Base-by-base conservation (phyloP, 352 stramenopile species). In the Pythium utonaiense region DNA sequence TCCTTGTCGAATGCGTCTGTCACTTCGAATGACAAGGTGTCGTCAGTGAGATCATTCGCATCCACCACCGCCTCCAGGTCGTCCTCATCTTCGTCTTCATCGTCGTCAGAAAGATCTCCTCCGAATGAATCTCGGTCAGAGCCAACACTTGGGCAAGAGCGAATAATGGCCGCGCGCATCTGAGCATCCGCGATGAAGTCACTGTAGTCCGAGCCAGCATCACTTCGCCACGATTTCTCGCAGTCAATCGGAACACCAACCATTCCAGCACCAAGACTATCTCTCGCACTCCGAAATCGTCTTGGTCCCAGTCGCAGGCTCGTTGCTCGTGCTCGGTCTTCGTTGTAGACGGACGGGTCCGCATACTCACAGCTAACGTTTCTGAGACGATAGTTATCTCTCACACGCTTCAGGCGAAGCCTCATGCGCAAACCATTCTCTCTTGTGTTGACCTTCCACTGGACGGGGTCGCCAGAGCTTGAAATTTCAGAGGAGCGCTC, bases 351-450 rank as follows among this genome's bases (percentile, higher is more conserved):
- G 17, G 71, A 77, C 5, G 71, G 73, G 6, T 67, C 74, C 14
- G 70, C 66, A 21, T 68, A 86, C 53, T 91, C 80, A 28, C 71
- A 88, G 33, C 79, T 93, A 3, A 89, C 41, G 53, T 83, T 90
- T 34, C 79, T 66, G 24, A 84, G 55, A n/a, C 79, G 80, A 41
- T 86, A 89, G 38, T 85, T 77, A 42, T 88, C 75, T 10, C 70
- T 69, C 31, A 90, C 80, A 30, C 60, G 67, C 48, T 92, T 94
- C 25, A 94, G 53, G 3, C 71, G 65, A 31, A 95, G 64, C 24
- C 83, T 76, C 81, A 95, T 95, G 8, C 85, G 81, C n/a, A 80
- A 71, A 6, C 53, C 71, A 61, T 91, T 93, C 52, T 95, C 85
- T 36, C 70, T 74, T 0, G 76, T 84, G 41, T 79, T 70, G 16